phyloP scores from a whole-genome alignment of 202 grass and related monocot genomes.

The Schoenoplectus tabernaemontani region DNA sequence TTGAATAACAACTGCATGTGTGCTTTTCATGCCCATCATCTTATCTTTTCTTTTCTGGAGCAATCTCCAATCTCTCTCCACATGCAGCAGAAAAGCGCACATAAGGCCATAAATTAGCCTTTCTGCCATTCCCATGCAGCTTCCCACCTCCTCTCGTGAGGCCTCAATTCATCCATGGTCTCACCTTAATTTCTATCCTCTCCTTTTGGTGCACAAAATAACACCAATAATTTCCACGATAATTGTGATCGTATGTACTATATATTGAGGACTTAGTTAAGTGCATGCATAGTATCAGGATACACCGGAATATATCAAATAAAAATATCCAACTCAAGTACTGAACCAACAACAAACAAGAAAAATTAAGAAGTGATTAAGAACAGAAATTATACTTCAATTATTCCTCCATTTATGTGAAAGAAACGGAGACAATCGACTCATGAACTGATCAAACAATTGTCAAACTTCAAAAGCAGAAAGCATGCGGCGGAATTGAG shows the following conservation, averaged over 20 bases:
- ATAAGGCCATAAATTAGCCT: conserved; percentile 14
- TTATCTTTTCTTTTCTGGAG: not conserved
- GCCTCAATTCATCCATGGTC: not conserved
- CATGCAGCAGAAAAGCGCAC: conserved; percentile 10
- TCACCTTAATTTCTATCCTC: not conserved
- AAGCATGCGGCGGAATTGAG: not conserved
- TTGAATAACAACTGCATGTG: not conserved
- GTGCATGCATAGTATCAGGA: no score
- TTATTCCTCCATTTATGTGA: not conserved
- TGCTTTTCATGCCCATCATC: conserved; percentile 13
- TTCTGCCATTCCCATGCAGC: no score
- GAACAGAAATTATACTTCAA: no score
- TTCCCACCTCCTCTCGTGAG: not conserved
- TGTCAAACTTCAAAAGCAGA: not conserved
- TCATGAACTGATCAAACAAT: not conserved
- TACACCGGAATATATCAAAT: no score
- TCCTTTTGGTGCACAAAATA: not conserved
- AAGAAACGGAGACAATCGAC: not conserved
- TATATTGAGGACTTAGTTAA: no score
- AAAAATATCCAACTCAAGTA: no score
- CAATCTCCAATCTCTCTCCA: not conserved
- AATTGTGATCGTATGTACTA: not conserved
- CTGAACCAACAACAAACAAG: no score
- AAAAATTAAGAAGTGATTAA: no score
- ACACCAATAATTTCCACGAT: not conserved